These are phyloP conservation scores for Modicella reniformis DNA, from an alignment of 371 early-diverging fungal species.

Conservation along the genomic window DNA sequence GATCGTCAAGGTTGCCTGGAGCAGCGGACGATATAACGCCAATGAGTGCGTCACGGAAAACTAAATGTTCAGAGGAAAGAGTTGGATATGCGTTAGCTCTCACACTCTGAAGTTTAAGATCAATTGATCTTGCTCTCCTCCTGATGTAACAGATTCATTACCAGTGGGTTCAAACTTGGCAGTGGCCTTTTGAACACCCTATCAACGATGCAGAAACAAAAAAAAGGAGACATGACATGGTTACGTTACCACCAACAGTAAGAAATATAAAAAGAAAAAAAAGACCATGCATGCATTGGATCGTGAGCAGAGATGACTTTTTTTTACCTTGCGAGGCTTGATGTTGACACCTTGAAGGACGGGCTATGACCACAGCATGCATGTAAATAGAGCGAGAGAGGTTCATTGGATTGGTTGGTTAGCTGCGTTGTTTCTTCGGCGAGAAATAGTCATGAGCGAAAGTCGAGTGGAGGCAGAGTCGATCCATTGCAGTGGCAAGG, in stretches of 20 bases:
- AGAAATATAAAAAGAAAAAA: neutral
- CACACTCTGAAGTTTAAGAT: too few relatives aligned
- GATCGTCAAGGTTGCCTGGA: slow-evolving; percentile 76
- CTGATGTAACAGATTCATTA: slow-evolving; percentile 39
- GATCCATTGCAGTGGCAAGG: too few relatives aligned
- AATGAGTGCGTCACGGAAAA: slow-evolving; percentile 81
- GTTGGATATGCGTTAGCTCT: too few relatives aligned
- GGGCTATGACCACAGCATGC: slow-evolving; percentile 54
- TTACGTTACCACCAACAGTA: too few relatives aligned
- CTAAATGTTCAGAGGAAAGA: slow-evolving; percentile 43
- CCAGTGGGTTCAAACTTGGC: slow-evolving; percentile 88
- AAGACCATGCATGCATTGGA: neutral
- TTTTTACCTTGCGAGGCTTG: slow-evolving; percentile 78
- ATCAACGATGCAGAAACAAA: slow-evolving; percentile 13
- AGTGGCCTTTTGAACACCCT: slow-evolving; percentile 86
- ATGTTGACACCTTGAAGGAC: slow-evolving; percentile 85
- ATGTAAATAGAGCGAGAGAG: too few relatives aligned
- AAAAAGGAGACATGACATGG: too few relatives aligned
- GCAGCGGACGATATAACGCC: slow-evolving; percentile 65
- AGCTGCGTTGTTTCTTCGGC: too few relatives aligned
- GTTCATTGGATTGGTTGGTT: too few relatives aligned
- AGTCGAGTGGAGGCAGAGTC: too few relatives aligned
- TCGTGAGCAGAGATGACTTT: slow-evolving; percentile 9
- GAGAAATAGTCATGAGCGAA: too few relatives aligned
- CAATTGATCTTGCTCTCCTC: slow-evolving; percentile 11